Percentiles rank a stretch among this genome's conserved stretches.
phyloP scores from a whole-genome alignment of 768 basidiomycete species.

The Trametes cubensis region DNA sequence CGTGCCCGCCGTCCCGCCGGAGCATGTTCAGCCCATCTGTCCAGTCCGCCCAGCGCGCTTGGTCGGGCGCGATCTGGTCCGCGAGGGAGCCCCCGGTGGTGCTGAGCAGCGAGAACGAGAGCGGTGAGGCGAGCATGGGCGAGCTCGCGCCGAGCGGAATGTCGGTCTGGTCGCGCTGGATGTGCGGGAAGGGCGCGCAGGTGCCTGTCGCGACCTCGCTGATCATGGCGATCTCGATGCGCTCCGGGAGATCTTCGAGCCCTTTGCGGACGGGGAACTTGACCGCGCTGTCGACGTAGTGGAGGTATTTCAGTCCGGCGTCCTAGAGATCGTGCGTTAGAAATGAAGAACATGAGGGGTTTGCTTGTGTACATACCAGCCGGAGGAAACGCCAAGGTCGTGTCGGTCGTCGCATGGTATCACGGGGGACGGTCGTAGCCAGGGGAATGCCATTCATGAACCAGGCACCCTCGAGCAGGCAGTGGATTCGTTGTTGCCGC shows the following conservation, averaged over 20 bases:
- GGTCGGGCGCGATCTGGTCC: slow-evolving; percentile 75
- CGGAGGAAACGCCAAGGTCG: slow-evolving; percentile 88
- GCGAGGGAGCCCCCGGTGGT: slow-evolving; percentile 74
- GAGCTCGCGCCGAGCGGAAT: slow-evolving; percentile 58
- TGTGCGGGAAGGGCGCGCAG: slow-evolving; percentile 67
- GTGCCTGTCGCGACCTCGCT: slow-evolving; percentile 79
- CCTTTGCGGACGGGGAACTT: slow-evolving; percentile 82
- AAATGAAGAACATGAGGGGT: too few species aligned
- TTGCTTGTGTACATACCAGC: slow-evolving; percentile 48
- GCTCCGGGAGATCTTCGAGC: slow-evolving; percentile 84
- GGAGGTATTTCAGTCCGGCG: slow-evolving; percentile 75
- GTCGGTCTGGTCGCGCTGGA: slow-evolving; percentile 42
- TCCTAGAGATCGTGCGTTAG: slow-evolving; percentile 51
- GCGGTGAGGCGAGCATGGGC: slow-evolving; percentile 59
- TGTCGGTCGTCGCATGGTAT: slow-evolving; percentile 56
- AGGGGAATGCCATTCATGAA: slow-evolving; percentile 77
- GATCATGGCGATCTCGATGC: slow-evolving; percentile 79
- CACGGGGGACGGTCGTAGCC: slow-evolving; percentile 46
- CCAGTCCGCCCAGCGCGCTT: slow-evolving; percentile 89
- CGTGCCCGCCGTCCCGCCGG: slow-evolving; percentile 77
- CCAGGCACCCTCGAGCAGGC: slow-evolving; percentile 89
- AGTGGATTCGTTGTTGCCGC: slow-evolving; percentile 84
- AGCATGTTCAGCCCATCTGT: slow-evolving; percentile 92
- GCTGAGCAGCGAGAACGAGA: slow-evolving; percentile 73
- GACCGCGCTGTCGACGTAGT: slow-evolving; percentile 79